Conservation (phyloP, 164 flowering plant species). For the Annona cherimola region DNA sequence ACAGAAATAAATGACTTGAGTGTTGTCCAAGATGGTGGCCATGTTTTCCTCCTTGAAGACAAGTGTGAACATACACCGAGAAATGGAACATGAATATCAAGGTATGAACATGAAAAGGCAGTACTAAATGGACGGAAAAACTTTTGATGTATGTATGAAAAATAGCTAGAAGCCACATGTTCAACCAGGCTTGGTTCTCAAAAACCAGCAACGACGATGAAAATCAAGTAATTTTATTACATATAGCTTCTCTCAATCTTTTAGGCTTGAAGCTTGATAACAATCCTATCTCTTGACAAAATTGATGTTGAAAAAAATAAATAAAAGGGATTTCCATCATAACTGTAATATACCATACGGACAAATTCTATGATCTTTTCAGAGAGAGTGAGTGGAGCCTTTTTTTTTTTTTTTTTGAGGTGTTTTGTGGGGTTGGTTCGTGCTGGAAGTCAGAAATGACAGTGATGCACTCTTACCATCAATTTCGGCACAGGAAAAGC, state of each 20-base stretch:
- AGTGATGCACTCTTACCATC: not conserved
- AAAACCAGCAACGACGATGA: conserved; percentile 5
- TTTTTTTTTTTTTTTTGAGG: too few species aligned
- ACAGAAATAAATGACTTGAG: conserved; percentile 84
- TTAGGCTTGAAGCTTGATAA: conserved; percentile 1
- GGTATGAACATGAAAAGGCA: conserved; percentile 14
- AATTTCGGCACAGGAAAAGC: not conserved
- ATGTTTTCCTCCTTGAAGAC: conserved; percentile 53
- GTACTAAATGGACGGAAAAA: conserved; percentile 14
- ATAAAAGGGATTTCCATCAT: not conserved
- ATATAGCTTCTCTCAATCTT: conserved; percentile 6
- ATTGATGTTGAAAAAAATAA: not conserved
- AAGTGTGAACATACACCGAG: conserved; percentile 18
- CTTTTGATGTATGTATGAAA: conserved; percentile 18
- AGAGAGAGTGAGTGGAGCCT: too few species aligned
- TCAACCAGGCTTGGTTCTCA: not conserved
- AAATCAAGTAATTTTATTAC: conserved; percentile 14
- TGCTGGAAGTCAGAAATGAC: not conserved
- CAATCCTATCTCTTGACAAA: conserved; percentile 3
- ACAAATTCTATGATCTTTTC: too few species aligned
- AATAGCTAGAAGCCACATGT: conserved; percentile 4
- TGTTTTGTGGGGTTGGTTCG: too few species aligned
- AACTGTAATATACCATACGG: not conserved
- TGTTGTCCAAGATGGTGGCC: conserved; percentile 79
- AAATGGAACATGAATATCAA: conserved; percentile 12